Base-by-base conservation (phyloP, 352 stramenopile species). In the Phytophthora aleatoria region DNA sequence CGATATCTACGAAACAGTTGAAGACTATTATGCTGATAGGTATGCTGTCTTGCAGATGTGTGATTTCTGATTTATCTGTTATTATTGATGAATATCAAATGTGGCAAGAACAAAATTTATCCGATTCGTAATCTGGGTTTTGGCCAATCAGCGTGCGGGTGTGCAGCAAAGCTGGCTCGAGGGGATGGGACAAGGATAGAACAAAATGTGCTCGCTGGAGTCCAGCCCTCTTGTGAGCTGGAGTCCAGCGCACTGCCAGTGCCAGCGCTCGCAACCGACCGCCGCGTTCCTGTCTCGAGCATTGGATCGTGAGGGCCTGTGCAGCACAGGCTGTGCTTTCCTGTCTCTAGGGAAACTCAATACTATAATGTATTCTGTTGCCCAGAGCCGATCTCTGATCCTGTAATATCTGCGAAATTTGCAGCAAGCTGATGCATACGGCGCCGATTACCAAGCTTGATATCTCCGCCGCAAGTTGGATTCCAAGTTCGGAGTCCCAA, bases 361-460 rank as follows among this genome's bases (percentile, higher is more conserved):
- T n/a, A 28, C 42, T 10, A 20, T 20, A 20, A 20, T 20, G 20
- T 20, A 20, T 12, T 31, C 10, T 13, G 15, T 39, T 13, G 33
- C 50, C 12, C 49, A 13, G 16, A 30, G 13, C 42, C 16, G 39
- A 59, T 61, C 27, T 50, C 45, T 64, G 59, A 55, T 55, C 11
- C 49, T 66, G 41, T 45, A 51, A 57, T 57, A 33, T 61, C 56
- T 64, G 56, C 33, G 45, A 58, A 47, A 58, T 31, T 36, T 44
- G 31, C 24, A 33, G 27, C 30, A 50, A 51, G 33, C 24, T 50
- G 54, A 13, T 20, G n/a, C 27, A 28, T 28, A 44, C 31, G 20
- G 53, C 28, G 5, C 43, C 13, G 36, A 55, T 39, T 35, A 55
- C 35, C 35, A 41, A 41, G 35, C 9, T 33, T 2, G 28, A 33